Conservation (phyloP, 202 grass and related monocot species). For the Setaria viridis region DNA sequence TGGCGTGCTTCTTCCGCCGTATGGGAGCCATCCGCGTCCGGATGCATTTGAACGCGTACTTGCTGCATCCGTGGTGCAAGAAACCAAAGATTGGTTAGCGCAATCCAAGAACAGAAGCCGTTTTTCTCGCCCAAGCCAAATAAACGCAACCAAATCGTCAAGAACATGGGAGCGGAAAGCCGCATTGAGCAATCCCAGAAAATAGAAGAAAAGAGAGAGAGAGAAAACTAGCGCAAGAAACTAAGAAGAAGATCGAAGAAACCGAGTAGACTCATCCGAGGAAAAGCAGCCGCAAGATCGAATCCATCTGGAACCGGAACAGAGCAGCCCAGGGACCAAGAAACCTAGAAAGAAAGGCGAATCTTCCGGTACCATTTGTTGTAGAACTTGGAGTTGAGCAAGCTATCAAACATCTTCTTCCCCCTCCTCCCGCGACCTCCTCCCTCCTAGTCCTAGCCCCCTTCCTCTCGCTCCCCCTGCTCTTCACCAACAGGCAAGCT, state of each 20-base stretch:
- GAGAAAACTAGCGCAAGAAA: neutral
- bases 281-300: neutral
- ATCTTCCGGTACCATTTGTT: constrained; percentile 67
- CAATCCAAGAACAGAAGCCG: constrained; percentile 22
- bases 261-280: neutral
- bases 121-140: constrained; percentile 8
- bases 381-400: constrained; percentile 85
- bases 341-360: neutral
- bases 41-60: constrained; percentile 81
- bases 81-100: constrained; percentile 27
- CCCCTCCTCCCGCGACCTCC: neutral
- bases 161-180: neutral
- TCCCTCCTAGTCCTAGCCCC: neutral
- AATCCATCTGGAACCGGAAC: neutral
- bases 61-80: constrained; percentile 61
- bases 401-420: constrained; percentile 71
- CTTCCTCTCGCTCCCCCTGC: constrained; percentile 3
- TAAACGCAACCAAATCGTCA: neutral
- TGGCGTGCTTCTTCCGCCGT: constrained; percentile 77
- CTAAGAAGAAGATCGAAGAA: constrained; percentile 10
- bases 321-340: neutral
- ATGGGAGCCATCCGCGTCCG: constrained; percentile 69
- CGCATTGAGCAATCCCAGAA: constrained; percentile 21
- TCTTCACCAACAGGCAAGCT: constrained; percentile 15
- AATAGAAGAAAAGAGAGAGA: neutral